Evolutionary conservation across 2,329 filamentous ascomycete species (phyloP).

Genomic region (Zymoseptoria crescenta): DNA sequence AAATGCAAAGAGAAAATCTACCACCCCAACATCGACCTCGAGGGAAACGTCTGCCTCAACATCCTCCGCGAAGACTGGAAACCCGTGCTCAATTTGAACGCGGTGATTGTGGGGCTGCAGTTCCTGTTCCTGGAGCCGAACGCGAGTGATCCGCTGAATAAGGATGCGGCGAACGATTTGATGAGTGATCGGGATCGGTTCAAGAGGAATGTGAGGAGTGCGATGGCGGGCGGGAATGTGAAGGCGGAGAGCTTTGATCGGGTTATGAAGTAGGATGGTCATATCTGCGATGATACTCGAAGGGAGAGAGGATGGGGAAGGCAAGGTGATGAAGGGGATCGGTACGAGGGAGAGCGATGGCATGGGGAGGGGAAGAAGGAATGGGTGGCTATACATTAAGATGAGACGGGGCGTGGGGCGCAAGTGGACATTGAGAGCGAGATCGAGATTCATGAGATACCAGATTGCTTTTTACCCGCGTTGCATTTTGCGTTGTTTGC

Average conservation of each 20-base stretch:
- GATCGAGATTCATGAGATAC: constrained; percentile 1
- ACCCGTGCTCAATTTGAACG: constrained; percentile 91
- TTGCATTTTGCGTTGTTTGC: constrained; percentile 1
- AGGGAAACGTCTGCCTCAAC: constrained; percentile 96
- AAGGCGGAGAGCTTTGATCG: constrained; percentile 68
- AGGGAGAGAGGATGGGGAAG: not conserved
- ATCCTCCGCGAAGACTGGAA: constrained; percentile 99
- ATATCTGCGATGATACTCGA: not conserved
- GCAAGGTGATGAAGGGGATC: not conserved
- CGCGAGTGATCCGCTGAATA: constrained; percentile 93
- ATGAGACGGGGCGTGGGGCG: not conserved
- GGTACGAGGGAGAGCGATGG: not conserved
- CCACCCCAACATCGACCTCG: constrained; percentile 95
- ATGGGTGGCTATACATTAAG: not conserved
- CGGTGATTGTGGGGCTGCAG: constrained; percentile 88
- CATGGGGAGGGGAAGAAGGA: no score
- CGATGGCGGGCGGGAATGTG: constrained; percentile 75
- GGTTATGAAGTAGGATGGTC: constrained; percentile 55
- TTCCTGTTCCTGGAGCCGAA: constrained; percentile 98
- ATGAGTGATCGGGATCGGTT: constrained; percentile 79
- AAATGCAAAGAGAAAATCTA: constrained; percentile 98
- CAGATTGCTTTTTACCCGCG: not conserved
- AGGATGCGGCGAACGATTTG: constrained; percentile 91
- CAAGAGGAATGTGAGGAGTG: constrained; percentile 76
- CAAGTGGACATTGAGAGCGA: not conserved